Evolutionary conservation across 1,284 basidiomycete species (phyloP).

Genomic region (Psilocybe mexicana): DNA sequence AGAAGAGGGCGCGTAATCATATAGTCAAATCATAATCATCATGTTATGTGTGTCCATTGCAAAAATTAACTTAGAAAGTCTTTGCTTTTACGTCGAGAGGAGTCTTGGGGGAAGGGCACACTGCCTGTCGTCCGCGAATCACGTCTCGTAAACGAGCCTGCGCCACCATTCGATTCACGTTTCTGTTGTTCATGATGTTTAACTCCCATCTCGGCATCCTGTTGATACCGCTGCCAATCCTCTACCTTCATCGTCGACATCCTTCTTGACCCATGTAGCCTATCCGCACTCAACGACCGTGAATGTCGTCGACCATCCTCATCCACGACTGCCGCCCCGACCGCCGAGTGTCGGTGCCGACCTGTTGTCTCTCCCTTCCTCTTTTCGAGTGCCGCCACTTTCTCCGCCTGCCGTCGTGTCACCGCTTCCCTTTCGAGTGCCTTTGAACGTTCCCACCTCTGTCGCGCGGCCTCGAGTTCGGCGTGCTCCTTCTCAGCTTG

Average conservation of each 20-base stretch:
- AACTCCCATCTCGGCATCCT: conserved; percentile 41
- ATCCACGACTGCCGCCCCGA: conserved; percentile 28
- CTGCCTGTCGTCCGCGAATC: conserved; percentile 37
- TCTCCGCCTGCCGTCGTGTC: conserved; percentile 68
- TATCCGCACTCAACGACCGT: conserved; percentile 58
- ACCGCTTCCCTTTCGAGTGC: conserved; percentile 69
- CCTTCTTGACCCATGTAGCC: conserved; percentile 57
- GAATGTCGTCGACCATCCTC: conserved; percentile 44
- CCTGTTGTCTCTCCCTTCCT: conserved; percentile 42
- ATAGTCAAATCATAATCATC: too few relatives aligned
- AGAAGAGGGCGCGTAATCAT: too few relatives aligned
- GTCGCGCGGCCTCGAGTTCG: conserved; percentile 64
- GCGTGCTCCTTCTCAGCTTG: conserved; percentile 71
- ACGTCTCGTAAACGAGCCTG: conserved; percentile 29
- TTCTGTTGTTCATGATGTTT: conserved; percentile 15
- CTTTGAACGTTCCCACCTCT: conserved; percentile 76
- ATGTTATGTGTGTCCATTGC: not conserved
- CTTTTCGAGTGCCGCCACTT: conserved; percentile 55
- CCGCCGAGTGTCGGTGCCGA: conserved; percentile 25
- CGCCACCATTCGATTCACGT: conserved; percentile 6
- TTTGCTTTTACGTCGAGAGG: conserved; percentile 28
- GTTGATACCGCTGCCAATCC: conserved; percentile 77
- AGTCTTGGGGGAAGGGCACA: conserved; percentile 51
- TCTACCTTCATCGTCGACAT: conserved; percentile 77
- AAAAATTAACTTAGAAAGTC: conserved; percentile 27